phyloP scores from a whole-genome alignment of 768 basidiomycete species.

The Termitomyces sp. region DNA sequence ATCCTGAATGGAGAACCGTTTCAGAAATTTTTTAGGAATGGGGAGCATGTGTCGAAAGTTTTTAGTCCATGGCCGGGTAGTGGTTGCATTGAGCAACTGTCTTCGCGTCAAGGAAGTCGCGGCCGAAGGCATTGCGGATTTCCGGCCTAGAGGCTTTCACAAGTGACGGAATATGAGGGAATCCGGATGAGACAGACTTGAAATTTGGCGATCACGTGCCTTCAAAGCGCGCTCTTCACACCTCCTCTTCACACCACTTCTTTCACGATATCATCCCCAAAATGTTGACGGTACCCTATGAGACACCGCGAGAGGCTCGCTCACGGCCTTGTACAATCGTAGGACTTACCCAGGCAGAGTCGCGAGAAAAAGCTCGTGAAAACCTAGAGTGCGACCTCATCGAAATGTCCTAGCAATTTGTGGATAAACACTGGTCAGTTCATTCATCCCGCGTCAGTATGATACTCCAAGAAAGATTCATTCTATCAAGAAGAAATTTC shows the following conservation, averaged over 20 bases:
- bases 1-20: constrained; percentile 41
- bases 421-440: no score
- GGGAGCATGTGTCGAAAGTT: constrained; percentile 64
- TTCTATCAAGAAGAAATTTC: no score
- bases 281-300: neutral
- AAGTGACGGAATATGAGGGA: neutral
- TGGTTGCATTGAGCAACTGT: constrained; percentile 45
- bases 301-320: neutral
- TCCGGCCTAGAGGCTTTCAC: neutral
- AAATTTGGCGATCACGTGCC: neutral
- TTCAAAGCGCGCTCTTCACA: no score
- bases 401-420: neutral
- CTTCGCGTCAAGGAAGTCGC: constrained; percentile 28
- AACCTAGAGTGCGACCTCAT: neutral
- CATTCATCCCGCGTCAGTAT: no score
- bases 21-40: constrained; percentile 52
- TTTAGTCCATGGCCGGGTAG: constrained; percentile 53
- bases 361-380: neutral
- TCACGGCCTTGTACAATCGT: neutral
- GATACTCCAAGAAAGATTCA: no score
- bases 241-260: neutral
- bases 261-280: neutral
- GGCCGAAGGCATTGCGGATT: constrained; percentile 24
- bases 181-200: neutral
- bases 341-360: neutral